phyloP scores from a whole-genome alignment of 1,284 basidiomycete species.

The Mycena sp. region DNA sequence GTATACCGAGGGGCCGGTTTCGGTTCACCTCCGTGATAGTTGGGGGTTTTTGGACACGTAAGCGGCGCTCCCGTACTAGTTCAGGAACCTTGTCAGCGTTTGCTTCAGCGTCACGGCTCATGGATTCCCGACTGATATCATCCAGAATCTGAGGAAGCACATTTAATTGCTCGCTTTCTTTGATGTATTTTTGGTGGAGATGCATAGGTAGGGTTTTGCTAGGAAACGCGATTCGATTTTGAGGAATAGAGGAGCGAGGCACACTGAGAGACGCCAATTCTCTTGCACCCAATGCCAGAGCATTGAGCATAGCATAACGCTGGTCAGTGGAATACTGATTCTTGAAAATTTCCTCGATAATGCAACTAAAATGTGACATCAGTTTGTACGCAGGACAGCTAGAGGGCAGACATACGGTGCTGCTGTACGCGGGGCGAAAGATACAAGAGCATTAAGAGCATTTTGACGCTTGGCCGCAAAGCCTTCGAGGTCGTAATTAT shows the following conservation, averaged over 20 bases:
- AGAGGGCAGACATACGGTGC: slow-evolving; percentile 72
- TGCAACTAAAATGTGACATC: slow-evolving; percentile 57
- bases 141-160: slow-evolving; percentile 65
- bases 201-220: slow-evolving; percentile 79
- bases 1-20: neutral
- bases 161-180: slow-evolving; percentile 44
- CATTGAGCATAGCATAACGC: slow-evolving; percentile 85
- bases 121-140: slow-evolving; percentile 64
- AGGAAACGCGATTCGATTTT: slow-evolving; percentile 68
- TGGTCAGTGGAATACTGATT: slow-evolving; percentile 91
- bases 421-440: slow-evolving; percentile 79
- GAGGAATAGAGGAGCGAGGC: slow-evolving; percentile 49
- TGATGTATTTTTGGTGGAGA: slow-evolving; percentile 76
- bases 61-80: slow-evolving; percentile 75
- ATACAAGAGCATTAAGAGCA: slow-evolving; percentile 82
- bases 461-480: slow-evolving; percentile 86
- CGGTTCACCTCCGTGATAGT: slow-evolving; percentile 56
- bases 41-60: slow-evolving; percentile 67
- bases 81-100: slow-evolving; percentile 63
- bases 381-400: neutral
- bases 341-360: slow-evolving; percentile 94
- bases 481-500: slow-evolving; percentile 84
- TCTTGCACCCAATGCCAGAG: slow-evolving; percentile 85
- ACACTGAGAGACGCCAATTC: slow-evolving; percentile 82
- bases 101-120: slow-evolving; percentile 63